Percentiles rank a stretch among this genome's conserved stretches.
These are phyloP conservation scores for Thraustotheca clavata DNA, from an alignment of 352 stramenopile species.

Conservation along the genomic window DNA sequence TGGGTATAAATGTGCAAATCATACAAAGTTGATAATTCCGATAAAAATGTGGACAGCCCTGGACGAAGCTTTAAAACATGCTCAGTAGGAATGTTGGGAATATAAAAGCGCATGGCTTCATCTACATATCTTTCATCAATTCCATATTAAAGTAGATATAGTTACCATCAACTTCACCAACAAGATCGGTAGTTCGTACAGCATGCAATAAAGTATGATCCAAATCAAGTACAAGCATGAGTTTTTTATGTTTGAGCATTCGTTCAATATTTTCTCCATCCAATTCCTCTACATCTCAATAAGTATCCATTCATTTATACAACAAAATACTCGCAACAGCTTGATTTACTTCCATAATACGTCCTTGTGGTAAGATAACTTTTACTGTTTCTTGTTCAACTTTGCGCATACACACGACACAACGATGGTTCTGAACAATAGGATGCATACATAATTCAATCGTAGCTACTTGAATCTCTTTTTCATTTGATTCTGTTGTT, in stretches of 20 bases:
- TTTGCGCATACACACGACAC: conserved; percentile 11
- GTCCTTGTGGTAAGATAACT: conserved; percentile 11
- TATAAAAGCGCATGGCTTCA: conserved; percentile 71
- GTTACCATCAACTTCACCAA: conserved; percentile 34
- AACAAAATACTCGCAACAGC: neutral
- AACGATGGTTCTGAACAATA: neutral
- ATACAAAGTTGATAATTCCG: conserved; percentile 71
- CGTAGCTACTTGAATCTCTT: neutral
- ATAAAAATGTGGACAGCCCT: conserved; percentile 84
- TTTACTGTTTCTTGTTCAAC: conserved; percentile 18
- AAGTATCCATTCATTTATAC: too few relatives aligned
- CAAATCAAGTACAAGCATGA: conserved; percentile 94
- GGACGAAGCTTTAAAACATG: conserved; percentile 93
- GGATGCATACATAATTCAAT: conserved; percentile 13
- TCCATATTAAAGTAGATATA: neutral
- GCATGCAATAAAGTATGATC: conserved; percentile 97
- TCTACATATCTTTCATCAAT: conserved; percentile 29
- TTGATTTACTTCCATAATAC: conserved; percentile 10
- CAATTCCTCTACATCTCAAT: conserved; percentile 57
- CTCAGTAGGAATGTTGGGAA: conserved; percentile 48
- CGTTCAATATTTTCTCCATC: conserved; percentile 79
- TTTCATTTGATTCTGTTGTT: neutral
- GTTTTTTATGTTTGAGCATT: conserved; percentile 81
- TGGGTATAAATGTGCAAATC: conserved; percentile 95
- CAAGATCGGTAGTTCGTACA: conserved; percentile 61